Evolutionary conservation across 2,329 filamentous ascomycete genomes (phyloP).

Genomic region (Xylariaceae sp.): DNA sequence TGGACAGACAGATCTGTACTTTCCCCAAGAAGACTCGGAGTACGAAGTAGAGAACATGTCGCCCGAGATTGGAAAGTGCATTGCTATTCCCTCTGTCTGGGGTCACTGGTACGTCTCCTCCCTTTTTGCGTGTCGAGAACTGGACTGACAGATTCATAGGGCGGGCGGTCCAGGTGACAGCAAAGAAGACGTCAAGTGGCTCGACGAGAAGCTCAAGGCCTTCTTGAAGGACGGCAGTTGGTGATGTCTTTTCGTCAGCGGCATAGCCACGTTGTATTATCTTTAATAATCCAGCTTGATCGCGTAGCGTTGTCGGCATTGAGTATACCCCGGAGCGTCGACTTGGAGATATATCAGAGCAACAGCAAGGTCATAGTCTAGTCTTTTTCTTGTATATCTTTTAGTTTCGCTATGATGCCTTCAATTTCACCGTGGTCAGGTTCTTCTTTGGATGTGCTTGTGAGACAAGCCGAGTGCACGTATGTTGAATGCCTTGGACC

Average conservation of each 20-base stretch:
- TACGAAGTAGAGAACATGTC: slow-evolving; percentile 59
- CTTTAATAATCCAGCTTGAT: no score
- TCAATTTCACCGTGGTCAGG: slow-evolving; percentile 25
- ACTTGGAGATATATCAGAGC: no score
- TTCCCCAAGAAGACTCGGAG: slow-evolving; percentile 74
- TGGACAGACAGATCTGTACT: slow-evolving; percentile 72
- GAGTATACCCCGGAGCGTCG: no score
- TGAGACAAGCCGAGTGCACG: slow-evolving; percentile 46
- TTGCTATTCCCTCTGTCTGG: slow-evolving; percentile 38
- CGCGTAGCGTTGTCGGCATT: no score
- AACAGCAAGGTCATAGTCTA: no score
- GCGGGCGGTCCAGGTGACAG: slow-evolving; percentile 68
- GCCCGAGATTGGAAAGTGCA: slow-evolving; percentile 27
- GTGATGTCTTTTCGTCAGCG: slow-evolving; percentile 1
- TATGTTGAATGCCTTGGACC: slow-evolving; percentile 24
- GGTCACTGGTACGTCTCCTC: slow-evolving; percentile 31
- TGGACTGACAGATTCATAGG: slow-evolving; percentile 27
- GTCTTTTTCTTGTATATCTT: no score
- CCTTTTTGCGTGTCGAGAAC: background rate
- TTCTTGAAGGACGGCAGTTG: slow-evolving; percentile 32
- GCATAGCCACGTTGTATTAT: slow-evolving; percentile 1
- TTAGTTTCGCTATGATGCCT: slow-evolving; percentile 12
- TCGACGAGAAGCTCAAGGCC: slow-evolving; percentile 56
- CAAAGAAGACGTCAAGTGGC: slow-evolving; percentile 66
- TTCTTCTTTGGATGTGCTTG: slow-evolving; percentile 7